Conservation (phyloP, 2,329 filamentous ascomycete genomes). For the Xylaria digitata region DNA sequence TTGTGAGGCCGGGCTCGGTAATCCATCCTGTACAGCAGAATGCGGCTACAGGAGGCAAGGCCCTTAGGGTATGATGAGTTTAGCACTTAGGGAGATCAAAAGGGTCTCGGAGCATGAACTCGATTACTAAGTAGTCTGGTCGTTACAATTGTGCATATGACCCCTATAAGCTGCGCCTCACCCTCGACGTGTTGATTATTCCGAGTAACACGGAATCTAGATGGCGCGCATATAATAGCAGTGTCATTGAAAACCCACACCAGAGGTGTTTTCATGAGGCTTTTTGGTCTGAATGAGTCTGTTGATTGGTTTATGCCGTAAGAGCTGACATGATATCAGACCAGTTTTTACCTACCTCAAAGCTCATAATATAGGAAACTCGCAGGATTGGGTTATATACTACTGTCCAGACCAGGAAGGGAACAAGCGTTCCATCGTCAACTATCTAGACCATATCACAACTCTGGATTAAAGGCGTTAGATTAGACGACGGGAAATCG, state of each 20-base stretch:
- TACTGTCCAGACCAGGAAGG: not conserved
- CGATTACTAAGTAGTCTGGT: slow-evolving; percentile 9
- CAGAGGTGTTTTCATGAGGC: slow-evolving; percentile 11
- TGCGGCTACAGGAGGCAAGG: not conserved
- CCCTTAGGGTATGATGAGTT: not conserved
- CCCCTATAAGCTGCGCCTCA: slow-evolving; percentile 29
- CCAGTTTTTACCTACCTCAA: not conserved
- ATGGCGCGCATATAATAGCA: not conserved
- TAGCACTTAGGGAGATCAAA: too few species aligned
- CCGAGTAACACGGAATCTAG: slow-evolving; percentile 4
- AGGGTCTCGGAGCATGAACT: slow-evolving; percentile 10
- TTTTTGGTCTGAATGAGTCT: not conserved
- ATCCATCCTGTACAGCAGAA: not conserved
- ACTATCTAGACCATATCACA: not conserved
- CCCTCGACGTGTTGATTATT: slow-evolving; percentile 8
- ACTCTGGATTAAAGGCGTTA: not conserved
- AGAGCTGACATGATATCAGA: slow-evolving; percentile 1
- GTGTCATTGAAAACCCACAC: slow-evolving; percentile 1
- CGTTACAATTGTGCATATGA: slow-evolving; percentile 12
- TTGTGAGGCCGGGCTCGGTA: not conserved
- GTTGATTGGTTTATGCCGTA: not conserved
- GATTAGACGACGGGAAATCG: not conserved
- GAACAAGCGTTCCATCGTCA: too few species aligned
- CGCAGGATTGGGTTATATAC: not conserved
- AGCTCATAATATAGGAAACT: not conserved